These are phyloP conservation scores for Carex littledalei DNA, from an alignment of 176 grass and related monocot species.

Conservation along the genomic window DNA sequence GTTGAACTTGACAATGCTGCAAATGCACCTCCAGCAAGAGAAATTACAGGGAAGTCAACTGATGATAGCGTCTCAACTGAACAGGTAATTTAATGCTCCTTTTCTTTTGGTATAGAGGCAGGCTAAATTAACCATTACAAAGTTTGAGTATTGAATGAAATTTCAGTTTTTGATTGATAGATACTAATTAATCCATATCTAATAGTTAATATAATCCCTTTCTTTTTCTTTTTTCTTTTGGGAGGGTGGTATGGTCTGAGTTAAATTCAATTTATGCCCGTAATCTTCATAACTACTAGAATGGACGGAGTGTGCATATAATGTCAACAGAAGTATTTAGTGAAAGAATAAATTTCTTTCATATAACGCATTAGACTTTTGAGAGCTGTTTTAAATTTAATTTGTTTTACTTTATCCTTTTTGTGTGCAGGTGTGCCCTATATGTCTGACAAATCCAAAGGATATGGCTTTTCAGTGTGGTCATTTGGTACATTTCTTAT, in stretches of 20 bases:
- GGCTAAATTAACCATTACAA: background rate
- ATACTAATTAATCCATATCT: background rate
- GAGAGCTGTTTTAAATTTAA: background rate
- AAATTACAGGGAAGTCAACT: constrained; percentile 21
- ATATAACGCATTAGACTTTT: background rate
- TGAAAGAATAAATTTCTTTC: background rate
- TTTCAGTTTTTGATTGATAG: background rate
- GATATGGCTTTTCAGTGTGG: constrained; percentile 95
- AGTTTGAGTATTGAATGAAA: background rate
- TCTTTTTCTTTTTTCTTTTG: background rate
- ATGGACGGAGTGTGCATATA: background rate
- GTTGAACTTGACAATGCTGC: constrained; percentile 53
- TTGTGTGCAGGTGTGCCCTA: constrained; percentile 64
- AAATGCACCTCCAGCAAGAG: constrained; percentile 24
- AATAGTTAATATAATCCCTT: background rate
- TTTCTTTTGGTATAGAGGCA: constrained; percentile 2
- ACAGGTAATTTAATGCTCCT: constrained; percentile 35
- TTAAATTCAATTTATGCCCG: background rate
- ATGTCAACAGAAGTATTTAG: background rate
- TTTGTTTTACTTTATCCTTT: constrained; percentile 4
- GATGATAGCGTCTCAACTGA: constrained; percentile 34
- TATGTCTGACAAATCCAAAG: constrained; percentile 89
- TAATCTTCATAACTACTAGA: background rate
- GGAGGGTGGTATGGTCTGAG: background rate
- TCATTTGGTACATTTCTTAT: constrained; percentile 67